A percentile compares a stretch with the other conserved stretches of the same genome.
Evolutionary conservation across 768 basidiomycete genomes (phyloP).

Genomic region (Nidularia sp.): DNA sequence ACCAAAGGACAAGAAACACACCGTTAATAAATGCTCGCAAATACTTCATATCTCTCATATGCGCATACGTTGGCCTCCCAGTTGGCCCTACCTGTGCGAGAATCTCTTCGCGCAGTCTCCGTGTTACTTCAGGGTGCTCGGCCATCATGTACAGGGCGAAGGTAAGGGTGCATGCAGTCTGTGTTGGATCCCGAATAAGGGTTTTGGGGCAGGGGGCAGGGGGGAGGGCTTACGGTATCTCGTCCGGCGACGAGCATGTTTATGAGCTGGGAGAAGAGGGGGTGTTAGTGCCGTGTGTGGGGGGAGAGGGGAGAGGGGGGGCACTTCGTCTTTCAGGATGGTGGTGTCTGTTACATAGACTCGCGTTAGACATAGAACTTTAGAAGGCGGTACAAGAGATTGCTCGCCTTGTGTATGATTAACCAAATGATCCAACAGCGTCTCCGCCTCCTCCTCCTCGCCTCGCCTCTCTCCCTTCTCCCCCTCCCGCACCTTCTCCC

Average conservation of each 20-base stretch:
- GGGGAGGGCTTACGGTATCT: constrained; percentile 38
- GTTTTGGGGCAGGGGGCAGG: not conserved
- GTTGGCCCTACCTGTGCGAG: constrained; percentile 25
- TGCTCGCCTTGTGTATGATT: constrained; percentile 45
- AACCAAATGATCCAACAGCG: constrained; percentile 45
- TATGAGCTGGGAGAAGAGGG: constrained; percentile 16
- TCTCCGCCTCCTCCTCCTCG: constrained; percentile 31
- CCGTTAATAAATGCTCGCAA: constrained; percentile 19
- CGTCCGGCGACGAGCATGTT: constrained; percentile 56
- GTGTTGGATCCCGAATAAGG: not conserved
- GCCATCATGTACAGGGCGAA: constrained; percentile 37
- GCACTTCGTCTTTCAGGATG: constrained; percentile 36
- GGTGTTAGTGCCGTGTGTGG: not conserved
- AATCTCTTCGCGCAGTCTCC: constrained; percentile 31
- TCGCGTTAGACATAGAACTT: not conserved
- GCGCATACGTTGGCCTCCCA: constrained; percentile 32
- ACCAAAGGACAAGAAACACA: constrained; percentile 1
- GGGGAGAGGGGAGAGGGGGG: not conserved
- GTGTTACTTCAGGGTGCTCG: constrained; percentile 28
- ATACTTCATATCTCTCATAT: constrained; percentile 36
- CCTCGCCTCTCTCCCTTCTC: constrained; percentile 10
- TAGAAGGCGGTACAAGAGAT: not conserved
- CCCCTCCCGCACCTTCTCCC: constrained; percentile 2
- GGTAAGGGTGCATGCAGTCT: constrained; percentile 36
- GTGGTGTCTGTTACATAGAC: constrained; percentile 11